Evolutionary conservation across 2,329 filamentous ascomycete species (phyloP).

Genomic region (Exutisphaerella laricina): DNA sequence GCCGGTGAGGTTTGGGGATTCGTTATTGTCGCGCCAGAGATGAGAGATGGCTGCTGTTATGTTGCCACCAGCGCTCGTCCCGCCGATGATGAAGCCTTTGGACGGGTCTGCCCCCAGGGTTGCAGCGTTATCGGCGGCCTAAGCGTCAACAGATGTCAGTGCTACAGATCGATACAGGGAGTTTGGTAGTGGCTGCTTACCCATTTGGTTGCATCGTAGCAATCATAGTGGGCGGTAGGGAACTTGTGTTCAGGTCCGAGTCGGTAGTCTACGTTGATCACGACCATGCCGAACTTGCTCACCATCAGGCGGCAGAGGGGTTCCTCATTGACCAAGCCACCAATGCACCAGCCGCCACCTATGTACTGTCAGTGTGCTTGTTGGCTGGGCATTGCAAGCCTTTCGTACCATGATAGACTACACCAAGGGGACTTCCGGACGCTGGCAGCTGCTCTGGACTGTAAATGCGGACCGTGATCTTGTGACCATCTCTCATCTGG

Average conservation of each 20-base stretch:
- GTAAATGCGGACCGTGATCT: constrained; percentile 30
- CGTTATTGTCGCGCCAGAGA: constrained; percentile 37
- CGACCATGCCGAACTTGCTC: constrained; percentile 34
- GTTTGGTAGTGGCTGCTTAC: constrained; percentile 35
- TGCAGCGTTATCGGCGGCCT: constrained; percentile 39
- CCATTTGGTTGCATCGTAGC: constrained; percentile 57
- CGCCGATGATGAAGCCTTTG: constrained; percentile 46
- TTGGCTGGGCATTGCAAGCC: no score
- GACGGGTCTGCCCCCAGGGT: constrained; percentile 37
- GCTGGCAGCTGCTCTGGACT: constrained; percentile 21
- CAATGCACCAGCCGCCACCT: constrained; percentile 42
- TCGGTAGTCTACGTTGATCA: constrained; percentile 57
- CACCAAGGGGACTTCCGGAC: constrained; percentile 28
- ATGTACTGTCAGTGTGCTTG: background rate
- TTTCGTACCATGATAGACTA: constrained; percentile 37
- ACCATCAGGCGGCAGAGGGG: constrained; percentile 5
- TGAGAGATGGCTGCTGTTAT: constrained; percentile 38
- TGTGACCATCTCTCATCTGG: constrained; percentile 31
- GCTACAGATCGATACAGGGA: background rate
- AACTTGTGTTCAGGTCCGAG: constrained; percentile 57
- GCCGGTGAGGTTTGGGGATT: constrained; percentile 43
- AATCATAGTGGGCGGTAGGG: constrained; percentile 57
- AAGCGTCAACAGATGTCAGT: constrained; percentile 14
- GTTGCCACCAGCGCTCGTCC: constrained; percentile 44
- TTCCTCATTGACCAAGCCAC: constrained; percentile 30